phyloP scores from a whole-genome alignment of 2,329 filamentous ascomycete genomes.

The Ascochyta clinopodiicola region DNA sequence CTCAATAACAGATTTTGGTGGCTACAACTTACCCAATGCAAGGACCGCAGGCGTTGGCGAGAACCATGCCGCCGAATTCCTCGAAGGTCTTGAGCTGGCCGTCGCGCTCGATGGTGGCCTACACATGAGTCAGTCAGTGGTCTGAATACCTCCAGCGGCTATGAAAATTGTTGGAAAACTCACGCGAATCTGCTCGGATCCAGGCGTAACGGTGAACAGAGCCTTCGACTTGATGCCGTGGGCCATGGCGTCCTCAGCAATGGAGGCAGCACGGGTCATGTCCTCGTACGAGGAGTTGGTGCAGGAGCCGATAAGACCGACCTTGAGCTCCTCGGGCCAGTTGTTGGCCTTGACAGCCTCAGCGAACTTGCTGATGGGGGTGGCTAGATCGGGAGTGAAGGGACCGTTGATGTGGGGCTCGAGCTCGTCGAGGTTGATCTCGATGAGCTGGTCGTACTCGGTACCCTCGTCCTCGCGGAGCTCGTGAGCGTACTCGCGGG shows the following conservation, averaged over 20 bases:
- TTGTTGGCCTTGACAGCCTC: slow-evolving; percentile 91
- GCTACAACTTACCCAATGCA: slow-evolving; percentile 50
- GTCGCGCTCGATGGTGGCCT: slow-evolving; percentile 79
- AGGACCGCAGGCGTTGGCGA: slow-evolving; percentile 87
- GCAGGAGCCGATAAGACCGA: slow-evolving; percentile 96
- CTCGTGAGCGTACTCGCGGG: slow-evolving; percentile 82
- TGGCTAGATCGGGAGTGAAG: slow-evolving; percentile 97
- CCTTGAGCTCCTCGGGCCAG: slow-evolving; percentile 97
- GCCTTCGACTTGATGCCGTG: slow-evolving; percentile 95
- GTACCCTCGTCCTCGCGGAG: slow-evolving; percentile 87
- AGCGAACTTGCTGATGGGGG: slow-evolving; percentile 96
- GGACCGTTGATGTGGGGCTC: slow-evolving; percentile 99
- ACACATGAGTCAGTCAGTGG: background rate
- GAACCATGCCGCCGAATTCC: slow-evolving; percentile 91
- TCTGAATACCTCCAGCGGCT: slow-evolving; percentile 4
- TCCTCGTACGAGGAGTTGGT: slow-evolving; percentile 91
- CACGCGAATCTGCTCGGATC: slow-evolving; percentile 90
- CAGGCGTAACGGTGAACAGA: slow-evolving; percentile 92
- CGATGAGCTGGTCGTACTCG: slow-evolving; percentile 94
- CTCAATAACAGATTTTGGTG: slow-evolving; percentile 4
- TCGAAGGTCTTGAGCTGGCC: slow-evolving; percentile 94
- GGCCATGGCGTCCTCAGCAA: slow-evolving; percentile 86
- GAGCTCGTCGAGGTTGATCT: slow-evolving; percentile 92
- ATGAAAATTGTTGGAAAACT: slow-evolving; percentile 40
- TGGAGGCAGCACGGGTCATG: slow-evolving; percentile 91